Base-by-base conservation (phyloP, 768 basidiomycete genomes). In the Russula vinacea region DNA sequence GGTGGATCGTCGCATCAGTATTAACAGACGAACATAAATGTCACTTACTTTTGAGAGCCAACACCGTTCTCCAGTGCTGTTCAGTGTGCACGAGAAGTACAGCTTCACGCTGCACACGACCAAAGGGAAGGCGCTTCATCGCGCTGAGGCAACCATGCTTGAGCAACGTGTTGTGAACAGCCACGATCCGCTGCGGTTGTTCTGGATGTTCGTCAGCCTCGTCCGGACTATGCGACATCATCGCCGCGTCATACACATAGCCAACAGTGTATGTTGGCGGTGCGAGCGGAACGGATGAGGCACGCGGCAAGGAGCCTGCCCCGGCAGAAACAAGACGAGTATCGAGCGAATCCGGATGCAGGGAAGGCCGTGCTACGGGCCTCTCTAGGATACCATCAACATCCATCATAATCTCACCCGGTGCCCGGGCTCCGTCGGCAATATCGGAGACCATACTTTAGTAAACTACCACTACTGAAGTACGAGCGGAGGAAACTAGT, bases 41-140 rank as follows among this genome's bases (percentile, higher is more conserved):
- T 32, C 39, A 64, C 62, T 29, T 49, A 60, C 52, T 57, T 50
- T 62, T 54, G 1, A 70, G 56, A 11, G 84, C 86, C 62, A 89
- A 78, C 24, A 98, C 88, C 75, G 91, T 92, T 67, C 94, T 84
- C 94, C 95, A 98, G 67, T 93, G 90, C 56, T 89, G 90, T 70
- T 90, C 86, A 52, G 86, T 88, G 74, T 99, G 97, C 5, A 98
- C 94, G 26, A 98, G 84, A 62, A 92, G 75, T 14, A 86, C 90
- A 76, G 98, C 95, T 35, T 88, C 82, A 65, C 83, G 84, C 49
- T 81, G 79, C 14, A 90, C 92, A 55, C 84, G 80, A 56, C 92
- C 81, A 70, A 92, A 88, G 0, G 85, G 85, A 22, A 98, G 76
- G 70, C 81, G 82, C 71, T 86, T 84, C 92, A 96, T 96, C 70